Evolutionary conservation across 768 basidiomycete genomes (phyloP).

Genomic region (Lyophyllum atratum): DNA sequence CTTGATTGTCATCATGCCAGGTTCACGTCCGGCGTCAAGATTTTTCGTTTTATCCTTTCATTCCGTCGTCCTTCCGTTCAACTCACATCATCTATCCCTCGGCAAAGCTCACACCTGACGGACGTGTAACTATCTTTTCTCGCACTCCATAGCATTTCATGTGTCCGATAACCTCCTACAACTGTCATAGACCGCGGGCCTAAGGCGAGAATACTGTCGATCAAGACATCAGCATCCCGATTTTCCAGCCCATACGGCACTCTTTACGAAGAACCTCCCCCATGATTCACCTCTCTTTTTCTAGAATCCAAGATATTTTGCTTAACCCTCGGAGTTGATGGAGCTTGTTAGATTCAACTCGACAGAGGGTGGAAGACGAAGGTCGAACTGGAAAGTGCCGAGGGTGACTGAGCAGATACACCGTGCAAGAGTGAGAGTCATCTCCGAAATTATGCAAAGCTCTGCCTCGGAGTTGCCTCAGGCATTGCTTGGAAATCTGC

Average conservation of each 20-base stretch:
- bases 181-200: neutral
- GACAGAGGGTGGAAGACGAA: neutral
- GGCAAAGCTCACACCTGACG: neutral
- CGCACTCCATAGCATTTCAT: neutral
- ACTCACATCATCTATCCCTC: neutral
- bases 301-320: neutral
- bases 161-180: neutral
- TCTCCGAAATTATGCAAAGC: too few relatives aligned
- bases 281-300: neutral
- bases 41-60: neutral
- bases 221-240: neutral
- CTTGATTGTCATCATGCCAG: neutral
- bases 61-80: neutral
- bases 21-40: neutral
- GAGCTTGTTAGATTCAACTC: neutral
- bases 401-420: neutral
- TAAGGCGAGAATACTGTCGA: neutral
- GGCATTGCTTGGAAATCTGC: too few relatives aligned
- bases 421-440: too few relatives aligned
- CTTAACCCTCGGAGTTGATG: neutral
- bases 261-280: neutral
- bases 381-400: neutral
- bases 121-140: neutral
- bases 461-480: too few relatives aligned
- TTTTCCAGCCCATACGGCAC: neutral